These are phyloP conservation scores for Apophysomyces variabilis DNA, from an alignment of 371 early-diverging fungal genomes.

Conservation along the genomic window DNA sequence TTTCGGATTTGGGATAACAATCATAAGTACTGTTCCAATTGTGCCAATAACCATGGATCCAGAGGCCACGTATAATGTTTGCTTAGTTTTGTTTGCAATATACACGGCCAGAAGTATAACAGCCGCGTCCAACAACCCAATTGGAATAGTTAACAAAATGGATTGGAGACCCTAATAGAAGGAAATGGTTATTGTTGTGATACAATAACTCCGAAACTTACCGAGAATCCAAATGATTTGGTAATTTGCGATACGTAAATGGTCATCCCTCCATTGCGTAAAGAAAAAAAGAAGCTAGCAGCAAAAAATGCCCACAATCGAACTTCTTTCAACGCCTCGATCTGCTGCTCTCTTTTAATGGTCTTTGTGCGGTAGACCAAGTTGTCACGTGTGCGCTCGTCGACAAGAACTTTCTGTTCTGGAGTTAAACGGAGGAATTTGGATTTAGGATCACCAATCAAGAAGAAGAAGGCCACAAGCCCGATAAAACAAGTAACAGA, in stretches of 20 bases:
- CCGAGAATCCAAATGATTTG: slow-evolving; percentile 19
- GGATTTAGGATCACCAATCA: slow-evolving; percentile 19
- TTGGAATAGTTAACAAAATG: slow-evolving; percentile 12
- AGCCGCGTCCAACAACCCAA: slow-evolving; percentile 14
- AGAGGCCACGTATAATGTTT: slow-evolving; percentile 13
- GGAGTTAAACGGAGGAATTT: slow-evolving; percentile 14
- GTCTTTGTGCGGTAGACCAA: slow-evolving; percentile 3
- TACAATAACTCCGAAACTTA: background rate
- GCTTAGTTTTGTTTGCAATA: slow-evolving; percentile 3
- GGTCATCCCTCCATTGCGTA: slow-evolving; percentile 18
- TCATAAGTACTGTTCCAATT: slow-evolving; percentile 16
- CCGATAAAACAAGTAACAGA: slow-evolving; percentile 15
- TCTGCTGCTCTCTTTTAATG: slow-evolving; percentile 11
- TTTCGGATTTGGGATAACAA: slow-evolving; percentile 17
- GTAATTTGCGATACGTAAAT: slow-evolving; percentile 14
- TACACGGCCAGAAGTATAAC: slow-evolving; percentile 14
- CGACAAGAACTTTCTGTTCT: slow-evolving; percentile 13
- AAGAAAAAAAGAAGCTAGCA: background rate
- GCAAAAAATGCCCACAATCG: slow-evolving; percentile 14
- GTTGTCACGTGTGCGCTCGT: slow-evolving; percentile 17
- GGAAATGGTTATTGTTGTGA: too few species aligned
- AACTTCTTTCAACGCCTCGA: slow-evolving; percentile 16
- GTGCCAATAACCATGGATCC: slow-evolving; percentile 9
- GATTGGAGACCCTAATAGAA: slow-evolving; percentile 4
- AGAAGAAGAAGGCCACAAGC: slow-evolving; percentile 8